Evolutionary conservation across 2,329 filamentous ascomycete species (phyloP), one percentile per base, ranked within the genome.

Genomic region (Aspergillus sp.): DNA sequence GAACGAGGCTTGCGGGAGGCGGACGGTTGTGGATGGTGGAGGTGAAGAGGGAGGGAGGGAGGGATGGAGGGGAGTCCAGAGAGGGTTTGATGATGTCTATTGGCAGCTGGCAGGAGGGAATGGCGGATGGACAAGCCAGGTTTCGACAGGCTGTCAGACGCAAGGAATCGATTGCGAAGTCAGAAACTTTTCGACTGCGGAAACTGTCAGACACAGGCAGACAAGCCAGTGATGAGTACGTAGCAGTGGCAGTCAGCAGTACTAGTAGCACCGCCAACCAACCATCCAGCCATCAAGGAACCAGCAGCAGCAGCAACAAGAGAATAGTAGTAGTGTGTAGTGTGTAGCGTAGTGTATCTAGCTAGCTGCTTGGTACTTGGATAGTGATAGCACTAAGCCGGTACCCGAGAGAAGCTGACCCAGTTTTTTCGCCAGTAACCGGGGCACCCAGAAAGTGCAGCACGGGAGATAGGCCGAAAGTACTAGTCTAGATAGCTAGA

Each of bases 111-210:
- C 48, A 54, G 30, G 44, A 51, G 41, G 32, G 30, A 39, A 55
- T 49, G 44, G 44, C 23, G 44, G 23, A 49, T 23, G 44, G 32
- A 49, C 44, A 49, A 23, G 21, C 32, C 44, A 49, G 44, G 25
- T 27, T 49, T 49, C 44, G 44, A 49, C 44, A 49, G 44, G 44
- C 44, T 49, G 44, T 49, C 42, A 61, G 59, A 61, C 44, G 56
- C 56, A 61, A 61, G 59, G 59, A 61, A 60, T 25, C 25, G 32
- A 36, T 36, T 36, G 48, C 38, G 30, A 47, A 21, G 42, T 47
- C 42, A 15, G 44, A 49, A 42, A 17, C 39, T 42, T 42, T 42
- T 36, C 39, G 39, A 42, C 39, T 19, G 39, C 25, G 19, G 39
- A 47, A 54, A 19, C 21, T 25, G 44, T 38, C 27, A 36, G 42